Evolutionary conservation across 805 yeast genomes (phyloP), one percentile per base, ranked within the genome.

Genomic region (Allodekkera sacchari): DNA sequence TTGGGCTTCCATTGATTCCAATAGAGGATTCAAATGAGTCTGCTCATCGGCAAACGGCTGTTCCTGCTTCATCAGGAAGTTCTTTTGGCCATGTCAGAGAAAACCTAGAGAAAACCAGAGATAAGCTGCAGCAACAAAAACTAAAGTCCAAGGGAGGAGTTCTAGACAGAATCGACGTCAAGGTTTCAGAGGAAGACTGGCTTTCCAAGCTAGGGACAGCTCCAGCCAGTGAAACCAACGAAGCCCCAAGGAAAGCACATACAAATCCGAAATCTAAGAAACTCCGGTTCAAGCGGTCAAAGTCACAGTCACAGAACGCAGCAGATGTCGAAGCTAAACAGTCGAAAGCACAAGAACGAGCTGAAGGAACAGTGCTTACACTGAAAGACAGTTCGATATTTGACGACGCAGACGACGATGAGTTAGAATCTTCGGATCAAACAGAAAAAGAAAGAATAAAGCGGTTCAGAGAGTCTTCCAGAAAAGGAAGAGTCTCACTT

Each of bases 331-430:
- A 33, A 24, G 17, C 38, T 47, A 14, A 7, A 20, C 22, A 9
- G 8, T 20, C 8, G 11, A 45, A 49, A 10, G 41, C 66, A 1
- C 16, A 37, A 3, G 41, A 55, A n/a, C 55, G 59, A 3, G 68
- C 57, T 1, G 42, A 59, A n/a, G 60, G 63, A 6, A 70, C 62
- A 1, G 59, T 79, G 3, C 55, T 82, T 31, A 80, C 87, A 0
- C 56, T 81, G 30, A 66, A 72, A 29, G 83, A 77, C 40, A 42
- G 50, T n/a, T 52, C 54, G 15, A 38, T 69, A 11, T 40, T 62
- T 11, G 63, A 48, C 22, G 62, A 44, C 20, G 68, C 57, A 2
- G 59, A 55, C 16, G 58, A 52, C 39, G 57, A 77, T 19, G 61
- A 50, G 18, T 63, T 72, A 31, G 68, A 63, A n/a, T 51, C 43